These are phyloP conservation scores for Eragrostis tef DNA, from an alignment of 202 grass and related monocot genomes.

Conservation along the genomic window DNA sequence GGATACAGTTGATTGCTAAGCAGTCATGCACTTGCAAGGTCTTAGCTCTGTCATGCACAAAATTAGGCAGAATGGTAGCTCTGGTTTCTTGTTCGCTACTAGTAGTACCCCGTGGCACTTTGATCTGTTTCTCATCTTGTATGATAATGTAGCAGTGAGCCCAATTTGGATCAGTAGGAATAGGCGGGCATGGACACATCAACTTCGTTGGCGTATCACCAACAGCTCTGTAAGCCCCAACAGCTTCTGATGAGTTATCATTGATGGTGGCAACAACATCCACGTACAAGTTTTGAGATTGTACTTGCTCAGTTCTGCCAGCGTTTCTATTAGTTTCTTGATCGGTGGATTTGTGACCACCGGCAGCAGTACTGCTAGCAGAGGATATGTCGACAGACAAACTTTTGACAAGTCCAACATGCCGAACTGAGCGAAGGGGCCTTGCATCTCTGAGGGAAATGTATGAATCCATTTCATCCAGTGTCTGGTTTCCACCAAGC, in stretches of 20 bases:
- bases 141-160: not conserved
- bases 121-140: not conserved
- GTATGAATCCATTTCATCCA: not conserved
- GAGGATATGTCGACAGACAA: not conserved
- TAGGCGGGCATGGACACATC: too few species aligned
- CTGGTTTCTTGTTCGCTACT: not conserved
- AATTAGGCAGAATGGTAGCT: not conserved
- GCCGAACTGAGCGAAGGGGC: not conserved
- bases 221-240: too few species aligned
- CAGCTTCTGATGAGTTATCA: too few species aligned
- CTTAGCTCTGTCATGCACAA: fast-evolving
- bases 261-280: too few species aligned
- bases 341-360: too few species aligned
- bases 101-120: not conserved
- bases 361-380: not conserved
- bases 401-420: not conserved
- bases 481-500: too few species aligned
- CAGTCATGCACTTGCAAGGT: not conserved
- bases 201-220: too few species aligned
- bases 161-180: too few species aligned
- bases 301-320: not conserved
- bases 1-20: not conserved
- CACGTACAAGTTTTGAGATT: too few species aligned
- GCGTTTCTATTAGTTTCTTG: too few species aligned
- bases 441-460: not conserved